phyloP scores from a whole-genome alignment of 225 moss, liverwort and hornwort species.

The Lunularia cruciata region DNA sequence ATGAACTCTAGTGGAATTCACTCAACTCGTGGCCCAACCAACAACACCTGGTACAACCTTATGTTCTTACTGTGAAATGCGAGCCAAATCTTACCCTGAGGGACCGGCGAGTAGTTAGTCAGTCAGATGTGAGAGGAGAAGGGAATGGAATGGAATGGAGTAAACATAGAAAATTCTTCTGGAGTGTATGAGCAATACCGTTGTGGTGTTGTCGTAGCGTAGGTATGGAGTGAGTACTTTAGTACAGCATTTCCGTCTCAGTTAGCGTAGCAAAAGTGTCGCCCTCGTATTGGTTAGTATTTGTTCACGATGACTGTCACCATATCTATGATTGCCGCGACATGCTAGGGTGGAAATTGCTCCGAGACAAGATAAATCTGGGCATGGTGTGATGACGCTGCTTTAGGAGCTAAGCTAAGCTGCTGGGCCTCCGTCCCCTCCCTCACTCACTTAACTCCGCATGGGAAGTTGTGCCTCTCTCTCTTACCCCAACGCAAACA shows the following conservation, averaged over 20 bases:
- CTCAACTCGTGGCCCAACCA: too few species aligned
- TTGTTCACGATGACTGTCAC: background rate
- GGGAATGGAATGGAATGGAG: too few species aligned
- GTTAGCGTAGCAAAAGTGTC: slow-evolving; percentile 2
- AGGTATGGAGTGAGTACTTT: background rate
- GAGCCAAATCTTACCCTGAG: too few species aligned
- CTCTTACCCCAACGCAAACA: too few species aligned
- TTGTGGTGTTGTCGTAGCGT: background rate
- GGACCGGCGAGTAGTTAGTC: too few species aligned
- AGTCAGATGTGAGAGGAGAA: too few species aligned
- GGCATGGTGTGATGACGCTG: slow-evolving; percentile 6
- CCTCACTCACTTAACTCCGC: background rate
- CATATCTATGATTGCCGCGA: slow-evolving; percentile 13
- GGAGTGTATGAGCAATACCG: slow-evolving; percentile 5
- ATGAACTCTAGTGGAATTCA: too few species aligned
- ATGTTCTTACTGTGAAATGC: too few species aligned
- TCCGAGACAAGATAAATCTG: slow-evolving; percentile 17
- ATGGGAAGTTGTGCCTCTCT: too few species aligned
- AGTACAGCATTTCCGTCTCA: background rate
- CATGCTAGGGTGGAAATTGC: slow-evolving; percentile 10
- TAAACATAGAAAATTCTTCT: too few species aligned
- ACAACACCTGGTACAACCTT: too few species aligned
- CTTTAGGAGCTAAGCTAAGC: background rate
- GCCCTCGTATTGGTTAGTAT: background rate
- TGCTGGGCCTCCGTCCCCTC: background rate